phyloP scores from a whole-genome alignment of 768 basidiomycete species.

The Harrya chromipes region DNA sequence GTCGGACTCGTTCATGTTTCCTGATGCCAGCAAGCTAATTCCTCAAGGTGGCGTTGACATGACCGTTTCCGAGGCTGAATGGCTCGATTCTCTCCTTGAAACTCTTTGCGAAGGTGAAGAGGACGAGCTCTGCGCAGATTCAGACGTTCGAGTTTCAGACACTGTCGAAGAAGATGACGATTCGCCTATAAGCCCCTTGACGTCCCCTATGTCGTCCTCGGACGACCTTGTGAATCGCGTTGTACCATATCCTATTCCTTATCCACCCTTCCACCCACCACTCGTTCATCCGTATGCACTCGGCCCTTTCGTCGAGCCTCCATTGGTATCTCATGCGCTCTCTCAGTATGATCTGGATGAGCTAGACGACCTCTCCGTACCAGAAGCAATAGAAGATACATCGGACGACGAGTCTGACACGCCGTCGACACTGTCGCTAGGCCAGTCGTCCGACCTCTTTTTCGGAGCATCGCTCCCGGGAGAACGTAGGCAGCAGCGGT shows the following conservation, averaged over 20 bases:
- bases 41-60: constrained; percentile 30
- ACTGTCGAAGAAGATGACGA: constrained; percentile 61
- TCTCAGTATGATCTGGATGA: constrained; percentile 64
- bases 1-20: constrained; percentile 75
- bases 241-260: constrained; percentile 60
- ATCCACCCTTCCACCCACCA: constrained; percentile 60
- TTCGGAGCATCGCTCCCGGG: constrained; percentile 48
- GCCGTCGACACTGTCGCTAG: constrained; percentile 57
- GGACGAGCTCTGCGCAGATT: constrained; percentile 50
- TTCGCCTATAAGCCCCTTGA: constrained; percentile 52
- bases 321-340: constrained; percentile 50
- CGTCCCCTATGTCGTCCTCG: constrained; percentile 73
- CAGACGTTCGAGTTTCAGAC: constrained; percentile 45
- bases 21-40: constrained; percentile 64
- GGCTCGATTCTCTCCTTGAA: constrained; percentile 81
- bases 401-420: constrained; percentile 85
- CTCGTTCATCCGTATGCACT: constrained; percentile 52
- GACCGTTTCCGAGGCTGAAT: constrained; percentile 64
- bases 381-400: constrained; percentile 79
- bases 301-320: constrained; percentile 41
- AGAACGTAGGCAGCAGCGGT: constrained; percentile 48
- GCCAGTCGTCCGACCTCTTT: constrained; percentile 55
- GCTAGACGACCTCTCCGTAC: constrained; percentile 65
- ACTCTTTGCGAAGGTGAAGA: constrained; percentile 69
- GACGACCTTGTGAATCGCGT: constrained; percentile 65